These are phyloP conservation scores for Colletotrichum noveboracense DNA, from an alignment of 2,329 filamentous ascomycete genomes.

Conservation along the genomic window DNA sequence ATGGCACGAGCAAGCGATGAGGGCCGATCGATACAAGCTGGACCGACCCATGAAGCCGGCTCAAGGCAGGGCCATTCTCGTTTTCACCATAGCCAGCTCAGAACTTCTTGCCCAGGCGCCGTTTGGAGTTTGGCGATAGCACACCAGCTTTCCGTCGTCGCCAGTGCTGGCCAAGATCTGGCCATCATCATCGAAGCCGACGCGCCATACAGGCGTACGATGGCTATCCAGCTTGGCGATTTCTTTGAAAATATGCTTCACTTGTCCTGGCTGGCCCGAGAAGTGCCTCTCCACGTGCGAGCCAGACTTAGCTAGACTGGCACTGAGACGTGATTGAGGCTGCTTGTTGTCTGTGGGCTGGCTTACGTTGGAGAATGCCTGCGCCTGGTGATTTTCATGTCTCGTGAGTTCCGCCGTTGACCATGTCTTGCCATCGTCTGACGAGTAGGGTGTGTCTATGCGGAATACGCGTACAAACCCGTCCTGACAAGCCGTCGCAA, in stretches of 20 bases:
- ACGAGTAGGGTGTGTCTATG: constrained; percentile 63
- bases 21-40: background rate
- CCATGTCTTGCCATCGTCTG: constrained; percentile 56
- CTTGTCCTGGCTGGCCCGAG: constrained; percentile 66
- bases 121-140: constrained; percentile 64
- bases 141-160: constrained; percentile 72
- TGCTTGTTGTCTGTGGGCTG: constrained; percentile 27
- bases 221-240: constrained; percentile 72
- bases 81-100: constrained; percentile 63
- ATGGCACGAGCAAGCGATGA: background rate
- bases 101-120: constrained; percentile 66
- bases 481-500: constrained; percentile 93
- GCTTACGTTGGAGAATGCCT: constrained; percentile 16
- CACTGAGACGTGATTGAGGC: constrained; percentile 54
- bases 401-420: constrained; percentile 50
- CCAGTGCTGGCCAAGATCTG: constrained; percentile 78
- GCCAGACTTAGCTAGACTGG: constrained; percentile 57
- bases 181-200: constrained; percentile 73
- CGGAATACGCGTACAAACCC: constrained; percentile 90
- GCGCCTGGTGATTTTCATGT: constrained; percentile 26
- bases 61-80: constrained; percentile 53
- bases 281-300: constrained; percentile 54
- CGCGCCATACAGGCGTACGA: constrained; percentile 75
- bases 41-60: background rate
- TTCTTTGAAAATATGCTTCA: constrained; percentile 67